Percentiles rank a stretch among this genome's conserved stretches.
Evolutionary conservation across 2,329 filamentous ascomycete genomes (phyloP).

Genomic region (Sporothrix luriei): DNA sequence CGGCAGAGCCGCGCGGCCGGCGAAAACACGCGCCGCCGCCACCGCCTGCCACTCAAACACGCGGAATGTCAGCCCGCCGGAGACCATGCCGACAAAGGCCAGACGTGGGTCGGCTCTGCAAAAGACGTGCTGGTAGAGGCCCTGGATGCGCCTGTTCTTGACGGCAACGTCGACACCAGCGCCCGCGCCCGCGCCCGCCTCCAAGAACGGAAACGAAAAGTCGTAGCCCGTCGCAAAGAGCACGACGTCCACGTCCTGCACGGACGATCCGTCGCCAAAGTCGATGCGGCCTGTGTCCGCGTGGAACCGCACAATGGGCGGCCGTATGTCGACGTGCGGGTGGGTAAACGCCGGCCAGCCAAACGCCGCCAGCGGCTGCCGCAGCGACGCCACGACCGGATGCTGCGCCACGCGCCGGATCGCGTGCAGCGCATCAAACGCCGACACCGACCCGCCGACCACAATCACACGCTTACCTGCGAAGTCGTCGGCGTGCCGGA

Average conservation of each 20-base stretch:
- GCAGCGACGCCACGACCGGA: conserved; percentile 3
- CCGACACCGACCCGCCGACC: conserved; percentile 66
- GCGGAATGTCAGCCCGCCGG: conserved; percentile 65
- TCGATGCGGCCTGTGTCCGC: conserved; percentile 52
- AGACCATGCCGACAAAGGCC: conserved; percentile 61
- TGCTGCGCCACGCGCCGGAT: conserved; percentile 35
- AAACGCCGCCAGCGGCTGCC: conserved; percentile 32
- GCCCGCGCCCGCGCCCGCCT: too few relatives aligned
- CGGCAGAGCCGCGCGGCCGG: conserved; percentile 57
- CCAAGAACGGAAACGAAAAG: conserved; percentile 68
- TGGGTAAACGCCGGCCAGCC: conserved; percentile 47
- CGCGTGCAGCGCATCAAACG: conserved; percentile 49
- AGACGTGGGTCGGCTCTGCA: conserved; percentile 58
- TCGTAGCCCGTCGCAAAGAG: conserved; percentile 74
- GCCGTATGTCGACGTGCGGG: conserved; percentile 36
- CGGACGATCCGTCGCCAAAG: conserved; percentile 62
- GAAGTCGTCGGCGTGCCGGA: conserved; percentile 51
- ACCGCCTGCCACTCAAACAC: conserved; percentile 58
- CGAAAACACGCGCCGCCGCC: conserved; percentile 43
- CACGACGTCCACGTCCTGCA: conserved; percentile 59
- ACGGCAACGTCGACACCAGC: conserved; percentile 44
- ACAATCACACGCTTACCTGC: conserved; percentile 62
- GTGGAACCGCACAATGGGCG: conserved; percentile 50
- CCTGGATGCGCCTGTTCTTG: conserved; percentile 58
- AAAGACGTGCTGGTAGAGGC: conserved; percentile 61